Conservation (phyloP, 192 early-diverging fungal genomes). For the Coemansia sp. region DNA sequence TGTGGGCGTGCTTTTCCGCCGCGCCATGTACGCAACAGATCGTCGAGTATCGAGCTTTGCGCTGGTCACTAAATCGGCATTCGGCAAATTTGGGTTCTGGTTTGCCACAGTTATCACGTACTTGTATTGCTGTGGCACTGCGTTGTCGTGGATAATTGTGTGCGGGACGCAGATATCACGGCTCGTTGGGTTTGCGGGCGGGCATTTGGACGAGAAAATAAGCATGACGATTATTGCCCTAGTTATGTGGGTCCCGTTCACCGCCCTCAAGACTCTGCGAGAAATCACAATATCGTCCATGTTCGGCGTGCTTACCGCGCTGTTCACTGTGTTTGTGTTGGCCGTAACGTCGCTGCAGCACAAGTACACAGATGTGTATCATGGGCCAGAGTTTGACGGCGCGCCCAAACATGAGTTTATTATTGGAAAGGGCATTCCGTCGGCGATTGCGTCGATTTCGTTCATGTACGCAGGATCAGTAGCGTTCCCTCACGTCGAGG, state of each 20-base stretch:
- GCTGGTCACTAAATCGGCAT: constrained; percentile 65
- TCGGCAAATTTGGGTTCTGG: constrained; percentile 62
- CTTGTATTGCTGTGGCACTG: constrained; percentile 66
- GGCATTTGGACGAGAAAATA: constrained; percentile 42
- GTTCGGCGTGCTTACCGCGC: constrained; percentile 67
- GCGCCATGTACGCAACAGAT: constrained; percentile 67
- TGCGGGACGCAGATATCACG: constrained; percentile 65
- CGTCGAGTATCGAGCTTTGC: constrained; percentile 60
- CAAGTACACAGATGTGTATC: constrained; percentile 41
- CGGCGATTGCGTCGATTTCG: constrained; percentile 72
- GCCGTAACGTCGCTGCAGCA: constrained; percentile 38
- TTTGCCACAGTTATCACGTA: constrained; percentile 56
- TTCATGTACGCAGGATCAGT: constrained; percentile 84
- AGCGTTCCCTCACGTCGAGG: constrained; percentile 81
- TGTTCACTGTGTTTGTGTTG: constrained; percentile 57
- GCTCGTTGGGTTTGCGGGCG: constrained; percentile 52
- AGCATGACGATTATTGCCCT: constrained; percentile 69
- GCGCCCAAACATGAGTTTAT: constrained; percentile 54
- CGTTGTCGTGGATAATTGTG: constrained; percentile 71
- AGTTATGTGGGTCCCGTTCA: constrained; percentile 72
- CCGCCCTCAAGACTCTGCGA: constrained; percentile 71
- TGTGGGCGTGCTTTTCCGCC: constrained; percentile 69
- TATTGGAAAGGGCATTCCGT: constrained; percentile 67
- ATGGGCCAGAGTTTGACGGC: constrained; percentile 27
- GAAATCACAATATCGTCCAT: constrained; percentile 77